Evolutionary conservation across 306 rosid species (phyloP).

Genomic region (Cucurbita moschata): DNA sequence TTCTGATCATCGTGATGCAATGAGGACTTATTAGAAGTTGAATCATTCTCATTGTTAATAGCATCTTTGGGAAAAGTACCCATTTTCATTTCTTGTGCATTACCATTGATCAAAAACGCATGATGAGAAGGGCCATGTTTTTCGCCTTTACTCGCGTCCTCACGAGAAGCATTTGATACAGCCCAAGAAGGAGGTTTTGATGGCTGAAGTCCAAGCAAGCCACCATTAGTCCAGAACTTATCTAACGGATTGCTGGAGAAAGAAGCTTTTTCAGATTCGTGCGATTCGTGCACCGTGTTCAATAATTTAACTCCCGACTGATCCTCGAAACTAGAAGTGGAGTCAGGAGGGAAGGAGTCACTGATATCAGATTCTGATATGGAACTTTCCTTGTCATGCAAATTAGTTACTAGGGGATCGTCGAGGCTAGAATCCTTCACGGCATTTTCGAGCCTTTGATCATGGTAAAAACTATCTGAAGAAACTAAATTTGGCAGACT

Average conservation of each 20-base stretch:
- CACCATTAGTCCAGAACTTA: conserved; percentile 92
- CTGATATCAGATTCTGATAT: conserved; percentile 21
- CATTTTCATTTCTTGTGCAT: conserved; percentile 14
- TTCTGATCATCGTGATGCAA: background rate
- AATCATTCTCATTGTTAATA: conserved; percentile 16
- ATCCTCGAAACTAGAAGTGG: conserved; percentile 23
- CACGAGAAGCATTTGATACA: conserved; percentile 30
- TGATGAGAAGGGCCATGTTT: conserved; percentile 13
- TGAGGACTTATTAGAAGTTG: background rate
- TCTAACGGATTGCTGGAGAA: conserved; percentile 37
- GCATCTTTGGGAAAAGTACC: conserved; percentile 18
- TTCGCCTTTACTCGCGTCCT: conserved; percentile 22
- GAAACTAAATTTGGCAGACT: conserved; percentile 13
- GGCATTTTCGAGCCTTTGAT: conserved; percentile 19
- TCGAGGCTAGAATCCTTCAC: conserved; percentile 20
- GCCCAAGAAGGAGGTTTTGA: conserved; percentile 78
- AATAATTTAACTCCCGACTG: conserved; percentile 18
- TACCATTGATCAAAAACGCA: conserved; percentile 19
- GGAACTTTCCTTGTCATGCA: conserved; percentile 14
- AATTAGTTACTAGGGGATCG: conserved; percentile 10
- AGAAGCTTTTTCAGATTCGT: conserved; percentile 30
- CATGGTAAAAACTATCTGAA: conserved; percentile 7
- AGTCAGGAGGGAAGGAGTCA: conserved; percentile 16
- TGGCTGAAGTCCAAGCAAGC: conserved; percentile 90
- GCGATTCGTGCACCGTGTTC: conserved; percentile 18